Base-by-base conservation (phyloP, 2,329 filamentous ascomycete species). In the Alternaria sp. region DNA sequence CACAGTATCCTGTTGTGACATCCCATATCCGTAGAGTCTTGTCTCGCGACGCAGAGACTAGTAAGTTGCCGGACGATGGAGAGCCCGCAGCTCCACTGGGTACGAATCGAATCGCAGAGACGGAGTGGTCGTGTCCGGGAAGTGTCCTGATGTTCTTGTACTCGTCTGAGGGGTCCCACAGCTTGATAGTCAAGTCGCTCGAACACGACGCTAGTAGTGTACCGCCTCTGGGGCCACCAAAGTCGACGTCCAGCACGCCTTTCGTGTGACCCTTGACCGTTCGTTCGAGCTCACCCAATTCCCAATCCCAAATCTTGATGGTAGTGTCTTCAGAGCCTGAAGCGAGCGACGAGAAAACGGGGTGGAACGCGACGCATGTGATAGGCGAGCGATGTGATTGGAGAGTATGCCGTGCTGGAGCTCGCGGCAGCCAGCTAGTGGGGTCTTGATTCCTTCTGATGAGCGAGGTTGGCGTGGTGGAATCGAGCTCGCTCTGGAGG, bases 281-380 rank as follows among this genome's bases (percentile, higher is more conserved):
- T 64, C 90, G 85, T 78, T 97, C 94, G 4, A 97, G 84, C 79
- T 97, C 94, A 49, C 94, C 94, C 25, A 96, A 81, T 74, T 97
- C 94, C 91, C 93, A 97, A 74, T 97, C 94, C 94, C 94, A 97
- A 57, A 97, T 94, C 74, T 97, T 97, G 78, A 98, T 97, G 8
- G 92, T 97, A 56, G 88, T 92, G 78, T 97, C 94, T 77, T 97
- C 94, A 9, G 93, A 96, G 16, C 92, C 94, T 0, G 93, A 95
- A 10, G 94, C 94, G 22, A 97, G 84, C 5, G 92, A 94, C 10
- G 93, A 94, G 80, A 97, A 97, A 32, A 95, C 85, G 0, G 94
- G 94, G 76, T 97, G 94, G 75, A 97, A 97, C 16, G 94, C 94
- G 59, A 97, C 89, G 73, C 92, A 94, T 58, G 90, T 97, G 60